Base-by-base conservation (phyloP, 768 basidiomycete species). In the Suillus spraguei region DNA sequence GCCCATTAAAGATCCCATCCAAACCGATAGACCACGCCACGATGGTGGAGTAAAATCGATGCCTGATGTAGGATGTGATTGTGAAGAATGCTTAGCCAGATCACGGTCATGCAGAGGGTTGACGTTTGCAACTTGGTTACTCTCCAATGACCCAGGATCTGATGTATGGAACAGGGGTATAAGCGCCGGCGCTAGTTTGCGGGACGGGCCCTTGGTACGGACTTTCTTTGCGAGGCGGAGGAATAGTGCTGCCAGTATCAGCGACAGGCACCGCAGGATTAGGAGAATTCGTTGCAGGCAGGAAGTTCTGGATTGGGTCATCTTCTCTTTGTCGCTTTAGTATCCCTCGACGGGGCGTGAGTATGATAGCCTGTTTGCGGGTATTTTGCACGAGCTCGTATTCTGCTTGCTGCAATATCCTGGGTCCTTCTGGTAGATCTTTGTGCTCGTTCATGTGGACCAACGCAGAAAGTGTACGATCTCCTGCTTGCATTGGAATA, bases 1-100 rank as follows among this genome's bases (percentile, higher is more conserved):
- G 3, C 72, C 69, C 66, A 75, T 71, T 60, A 77, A 22, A 4
- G 72, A 71, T 24, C 72, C 74, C 47, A 75, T 70, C 5, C 77
- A 71, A 39, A 66, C 64, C 8, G 76, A 76, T n/a, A 76, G 54
- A 44, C 70, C 77, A 24, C 72, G 69, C 20, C 76, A 60, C 20
- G 76, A 76, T 11, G 74, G 74, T 7, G 76, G 66, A 0, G 71
- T 73, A n/a, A 76, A 74, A 49, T 75, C 64, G 10, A 77, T 10
- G 6, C 24, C 17, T 6, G 39, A 20, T 28, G 5, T 3, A 28
- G 39, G 17, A 28, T 17, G 24, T 13, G 11, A 11, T 13, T 4
- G 24, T 14, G 56, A 41, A 6, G 17, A 7, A 8, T 6, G 56
- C 24, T 20, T 24, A 28, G 24, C 39, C 39, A 32, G 39, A 24